These are phyloP conservation scores for Iberis pinnata DNA, from an alignment of 345 rosid genomes.

Conservation along the genomic window DNA sequence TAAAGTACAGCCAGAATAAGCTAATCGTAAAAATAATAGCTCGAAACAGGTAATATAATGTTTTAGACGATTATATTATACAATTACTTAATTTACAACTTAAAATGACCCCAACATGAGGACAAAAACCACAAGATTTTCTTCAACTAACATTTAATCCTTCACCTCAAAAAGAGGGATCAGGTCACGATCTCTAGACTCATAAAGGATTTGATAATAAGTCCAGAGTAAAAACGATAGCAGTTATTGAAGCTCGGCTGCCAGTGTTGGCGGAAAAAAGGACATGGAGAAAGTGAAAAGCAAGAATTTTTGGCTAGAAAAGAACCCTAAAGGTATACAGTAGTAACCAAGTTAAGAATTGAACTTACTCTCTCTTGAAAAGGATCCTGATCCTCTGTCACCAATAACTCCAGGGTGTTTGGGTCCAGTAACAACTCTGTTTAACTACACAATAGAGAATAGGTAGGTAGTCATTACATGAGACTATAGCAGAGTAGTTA, in stretches of 20 bases:
- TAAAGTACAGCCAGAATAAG: conserved; percentile 11
- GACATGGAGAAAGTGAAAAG: neutral
- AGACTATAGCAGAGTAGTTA: conserved; percentile 13
- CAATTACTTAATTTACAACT: neutral
- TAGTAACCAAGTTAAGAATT: conserved; percentile 4
- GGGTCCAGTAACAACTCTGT: conserved; percentile 85
- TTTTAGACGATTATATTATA: neutral
- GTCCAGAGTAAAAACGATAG: neutral
- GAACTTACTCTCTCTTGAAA: conserved; percentile 97
- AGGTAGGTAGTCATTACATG: neutral
- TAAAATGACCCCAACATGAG: neutral
- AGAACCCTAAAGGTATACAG: neutral
- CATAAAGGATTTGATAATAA: neutral
- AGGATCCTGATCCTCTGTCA: conserved; percentile 90
- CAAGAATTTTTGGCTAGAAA: neutral
- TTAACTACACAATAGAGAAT: conserved; percentile 45
- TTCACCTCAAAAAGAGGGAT: neutral
- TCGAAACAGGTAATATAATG: neutral
- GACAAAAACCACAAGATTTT: neutral
- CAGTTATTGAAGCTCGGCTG: neutral
- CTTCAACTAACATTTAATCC: neutral
- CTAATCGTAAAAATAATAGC: neutral
- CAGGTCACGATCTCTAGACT: neutral
- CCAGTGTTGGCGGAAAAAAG: neutral
- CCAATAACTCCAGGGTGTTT: conserved; percentile 94